Evolutionary conservation across 2,329 filamentous ascomycete genomes (phyloP).

Genomic region (Fusarium azukiicola): DNA sequence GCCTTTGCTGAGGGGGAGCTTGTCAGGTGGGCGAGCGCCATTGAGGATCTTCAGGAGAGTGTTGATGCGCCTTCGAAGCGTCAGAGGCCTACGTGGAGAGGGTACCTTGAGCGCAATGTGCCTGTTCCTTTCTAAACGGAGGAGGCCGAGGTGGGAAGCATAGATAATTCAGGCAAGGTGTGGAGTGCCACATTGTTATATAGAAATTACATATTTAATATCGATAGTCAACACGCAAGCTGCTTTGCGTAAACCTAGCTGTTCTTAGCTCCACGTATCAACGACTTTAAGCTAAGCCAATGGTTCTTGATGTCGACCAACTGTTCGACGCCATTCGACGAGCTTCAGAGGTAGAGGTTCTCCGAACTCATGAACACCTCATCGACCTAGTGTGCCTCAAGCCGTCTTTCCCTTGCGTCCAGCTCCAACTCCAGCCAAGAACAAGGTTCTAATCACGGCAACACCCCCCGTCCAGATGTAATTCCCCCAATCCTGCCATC

Average conservation of each 20-base stretch:
- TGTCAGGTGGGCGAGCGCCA: conserved; percentile 81
- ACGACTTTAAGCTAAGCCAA: no score
- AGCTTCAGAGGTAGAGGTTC: no score
- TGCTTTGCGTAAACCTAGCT: no score
- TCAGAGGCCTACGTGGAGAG: conserved; percentile 73
- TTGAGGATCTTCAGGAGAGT: conserved; percentile 77
- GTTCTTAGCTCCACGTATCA: no score
- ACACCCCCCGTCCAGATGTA: conserved; percentile 39
- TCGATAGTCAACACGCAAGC: neutral
- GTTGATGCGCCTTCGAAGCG: conserved; percentile 69
- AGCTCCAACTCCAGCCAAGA: conserved; percentile 46
- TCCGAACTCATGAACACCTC: neutral
- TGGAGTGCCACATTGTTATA: neutral
- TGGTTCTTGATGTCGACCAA: no score
- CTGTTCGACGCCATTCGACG: no score
- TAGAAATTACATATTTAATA: conserved; percentile 1
- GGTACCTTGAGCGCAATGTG: conserved; percentile 70
- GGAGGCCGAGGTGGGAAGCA: neutral
- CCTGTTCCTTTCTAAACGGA: conserved; percentile 59
- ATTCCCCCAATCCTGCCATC: conserved; percentile 48
- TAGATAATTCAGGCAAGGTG: neutral
- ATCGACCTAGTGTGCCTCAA: neutral
- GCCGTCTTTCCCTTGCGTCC: conserved; percentile 33
- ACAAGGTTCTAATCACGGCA: conserved; percentile 38
- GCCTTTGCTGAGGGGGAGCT: conserved; percentile 80